Percentiles rank a stretch among this genome's conserved stretches.
phyloP scores from a whole-genome alignment of 306 rosid species.

The Delonix regia region DNA sequence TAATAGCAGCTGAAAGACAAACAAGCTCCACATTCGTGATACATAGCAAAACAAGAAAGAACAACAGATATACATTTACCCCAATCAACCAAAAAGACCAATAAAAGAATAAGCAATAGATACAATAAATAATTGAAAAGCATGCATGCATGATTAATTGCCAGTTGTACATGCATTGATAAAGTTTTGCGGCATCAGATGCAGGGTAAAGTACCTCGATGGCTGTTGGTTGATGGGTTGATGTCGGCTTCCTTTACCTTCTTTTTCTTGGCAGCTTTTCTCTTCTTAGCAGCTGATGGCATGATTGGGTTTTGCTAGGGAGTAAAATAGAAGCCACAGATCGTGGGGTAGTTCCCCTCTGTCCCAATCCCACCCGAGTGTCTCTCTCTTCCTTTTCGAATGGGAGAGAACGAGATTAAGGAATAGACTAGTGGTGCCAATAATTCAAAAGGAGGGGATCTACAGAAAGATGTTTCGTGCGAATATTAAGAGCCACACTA shows the following conservation, averaged over 20 bases:
- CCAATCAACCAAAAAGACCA: neutral
- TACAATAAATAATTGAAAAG: conserved; percentile 5
- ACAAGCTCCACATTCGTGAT: conserved; percentile 4
- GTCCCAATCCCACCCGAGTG: neutral
- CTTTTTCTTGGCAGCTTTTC: conserved; percentile 91
- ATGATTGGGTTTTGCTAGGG: conserved; percentile 35
- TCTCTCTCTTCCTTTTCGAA: conserved; percentile 18
- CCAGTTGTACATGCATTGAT: conserved; percentile 14
- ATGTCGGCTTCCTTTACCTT: conserved; percentile 55
- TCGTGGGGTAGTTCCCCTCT: conserved; percentile 34
- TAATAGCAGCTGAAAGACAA: conserved; percentile 4
- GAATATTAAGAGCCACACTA: neutral
- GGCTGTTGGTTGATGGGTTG: conserved; percentile 42
- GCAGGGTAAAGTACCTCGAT: conserved; percentile 44
- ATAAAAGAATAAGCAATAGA: neutral
- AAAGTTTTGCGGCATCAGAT: neutral
- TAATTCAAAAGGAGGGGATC: conserved; percentile 2
- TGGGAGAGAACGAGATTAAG: conserved; percentile 6
- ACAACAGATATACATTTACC: conserved; percentile 27
- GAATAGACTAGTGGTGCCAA: neutral
- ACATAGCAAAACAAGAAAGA: conserved; percentile 13
- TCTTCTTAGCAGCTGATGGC: conserved; percentile 83
- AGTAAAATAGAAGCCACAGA: conserved; percentile 41
- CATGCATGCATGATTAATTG: neutral
- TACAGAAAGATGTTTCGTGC: conserved; percentile 20